Percentiles rank a stretch among this genome's conserved stretches.
Evolutionary conservation across 768 basidiomycete genomes (phyloP).

Genomic region (Psilocybe tampanensis): DNA sequence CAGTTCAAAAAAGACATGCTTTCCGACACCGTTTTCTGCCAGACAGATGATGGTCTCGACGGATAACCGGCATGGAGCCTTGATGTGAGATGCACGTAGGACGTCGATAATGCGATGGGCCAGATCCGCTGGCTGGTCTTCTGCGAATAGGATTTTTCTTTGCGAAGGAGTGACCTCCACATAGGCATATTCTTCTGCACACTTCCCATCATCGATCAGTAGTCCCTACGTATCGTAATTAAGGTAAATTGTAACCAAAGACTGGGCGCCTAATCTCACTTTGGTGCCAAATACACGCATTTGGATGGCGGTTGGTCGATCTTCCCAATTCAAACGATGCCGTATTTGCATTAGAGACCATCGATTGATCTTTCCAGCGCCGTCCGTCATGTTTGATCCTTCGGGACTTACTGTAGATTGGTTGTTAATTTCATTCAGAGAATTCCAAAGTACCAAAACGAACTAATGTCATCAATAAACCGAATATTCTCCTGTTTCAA

Average conservation of each 20-base stretch:
- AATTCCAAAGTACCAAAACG: constrained; percentile 13
- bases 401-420: constrained; percentile 23
- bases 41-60: constrained; percentile 64
- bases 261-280: constrained; percentile 26
- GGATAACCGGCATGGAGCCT: constrained; percentile 50
- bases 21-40: constrained; percentile 58
- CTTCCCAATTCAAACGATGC: constrained; percentile 35
- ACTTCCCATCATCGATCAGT: constrained; percentile 35
- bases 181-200: constrained; percentile 22
- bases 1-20: constrained; percentile 41
- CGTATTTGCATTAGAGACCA: constrained; percentile 35
- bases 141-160: constrained; percentile 46
- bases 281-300: constrained; percentile 51
- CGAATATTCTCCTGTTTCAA: constrained; percentile 39
- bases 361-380: constrained; percentile 49
- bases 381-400: constrained; percentile 57
- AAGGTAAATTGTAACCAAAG: not conserved
- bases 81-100: constrained; percentile 51
- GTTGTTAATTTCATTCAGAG: not conserved
- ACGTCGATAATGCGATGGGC: constrained; percentile 54
- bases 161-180: constrained; percentile 44
- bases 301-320: constrained; percentile 51
- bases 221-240: constrained; percentile 34
- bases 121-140: constrained; percentile 31
- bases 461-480: constrained; percentile 51